These are phyloP conservation scores for Grosmannia serpens DNA, from an alignment of 2,329 filamentous ascomycete species.

Conservation along the genomic window DNA sequence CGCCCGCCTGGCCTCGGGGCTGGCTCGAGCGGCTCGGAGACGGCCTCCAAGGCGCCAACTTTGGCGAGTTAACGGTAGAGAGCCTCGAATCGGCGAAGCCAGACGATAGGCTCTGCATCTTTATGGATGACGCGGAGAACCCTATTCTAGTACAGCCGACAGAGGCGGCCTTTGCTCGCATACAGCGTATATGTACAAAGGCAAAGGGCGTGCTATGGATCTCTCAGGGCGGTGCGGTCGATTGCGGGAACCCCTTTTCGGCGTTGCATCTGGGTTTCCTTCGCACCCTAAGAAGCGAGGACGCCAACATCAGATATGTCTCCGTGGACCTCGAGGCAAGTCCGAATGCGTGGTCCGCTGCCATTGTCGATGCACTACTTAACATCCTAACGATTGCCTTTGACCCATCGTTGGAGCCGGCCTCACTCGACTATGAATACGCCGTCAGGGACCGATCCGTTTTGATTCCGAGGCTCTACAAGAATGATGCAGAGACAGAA, in stretches of 20 bases:
- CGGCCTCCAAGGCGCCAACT: neutral
- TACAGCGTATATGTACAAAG: neutral
- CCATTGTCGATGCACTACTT: slow-evolving; percentile 1
- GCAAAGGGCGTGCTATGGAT: slow-evolving; percentile 3
- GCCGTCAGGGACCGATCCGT: neutral
- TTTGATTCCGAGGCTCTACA: slow-evolving; percentile 10
- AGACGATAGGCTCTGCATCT: neutral
- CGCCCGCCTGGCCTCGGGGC: neutral
- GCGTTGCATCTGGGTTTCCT: slow-evolving; percentile 14
- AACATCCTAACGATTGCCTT: slow-evolving; percentile 10
- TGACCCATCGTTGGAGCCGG: neutral
- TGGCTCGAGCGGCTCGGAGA: neutral
- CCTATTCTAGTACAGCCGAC: neutral
- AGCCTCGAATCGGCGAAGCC: neutral
- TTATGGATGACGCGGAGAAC: neutral
- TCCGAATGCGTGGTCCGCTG: neutral
- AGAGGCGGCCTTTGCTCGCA: neutral
- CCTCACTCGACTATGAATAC: neutral
- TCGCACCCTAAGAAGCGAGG: slow-evolving; percentile 16
- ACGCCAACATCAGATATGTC: slow-evolving; percentile 11
- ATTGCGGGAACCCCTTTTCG: slow-evolving; percentile 8
- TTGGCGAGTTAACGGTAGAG: neutral
- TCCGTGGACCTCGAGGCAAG: slow-evolving; percentile 17
- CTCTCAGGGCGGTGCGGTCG: slow-evolving; percentile 6
- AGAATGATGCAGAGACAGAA: slow-evolving; percentile 26